A percentile compares a stretch with the other conserved stretches of the same genome.
These are phyloP conservation scores for Gymnopilus dilepis DNA, from an alignment of 768 basidiomycete species.

Conservation along the genomic window DNA sequence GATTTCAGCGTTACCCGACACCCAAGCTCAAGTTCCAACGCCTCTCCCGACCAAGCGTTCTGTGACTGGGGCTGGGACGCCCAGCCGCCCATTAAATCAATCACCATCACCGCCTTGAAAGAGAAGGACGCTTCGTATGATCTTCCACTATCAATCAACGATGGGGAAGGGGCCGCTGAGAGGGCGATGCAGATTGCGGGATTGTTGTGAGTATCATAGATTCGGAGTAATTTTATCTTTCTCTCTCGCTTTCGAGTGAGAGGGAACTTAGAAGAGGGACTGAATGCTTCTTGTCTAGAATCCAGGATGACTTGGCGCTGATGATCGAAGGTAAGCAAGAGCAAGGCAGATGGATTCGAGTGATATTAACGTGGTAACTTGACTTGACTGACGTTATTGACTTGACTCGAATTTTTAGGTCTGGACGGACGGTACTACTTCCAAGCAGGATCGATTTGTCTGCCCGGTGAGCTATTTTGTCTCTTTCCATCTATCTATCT, in stretches of 20 bases:
- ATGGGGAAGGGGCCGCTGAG: slow-evolving; percentile 43
- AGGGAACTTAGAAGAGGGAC: not conserved
- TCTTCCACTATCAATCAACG: slow-evolving; percentile 45
- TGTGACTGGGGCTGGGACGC: slow-evolving; percentile 47
- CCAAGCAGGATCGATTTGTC: slow-evolving; percentile 72
- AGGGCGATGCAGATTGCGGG: slow-evolving; percentile 67
- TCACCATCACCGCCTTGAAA: slow-evolving; percentile 55
- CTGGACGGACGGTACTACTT: slow-evolving; percentile 75
- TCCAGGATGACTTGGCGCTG: slow-evolving; percentile 62
- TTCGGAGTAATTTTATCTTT: too few species aligned
- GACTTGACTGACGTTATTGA: too few species aligned
- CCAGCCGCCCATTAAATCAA: slow-evolving; percentile 52
- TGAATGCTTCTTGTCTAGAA: slow-evolving; percentile 33
- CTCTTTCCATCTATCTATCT: not conserved
- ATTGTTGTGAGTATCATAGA: slow-evolving; percentile 62
- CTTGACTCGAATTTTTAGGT: slow-evolving; percentile 41
- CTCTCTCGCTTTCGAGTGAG: not conserved
- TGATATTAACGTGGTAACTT: not conserved
- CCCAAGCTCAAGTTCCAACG: slow-evolving; percentile 19
- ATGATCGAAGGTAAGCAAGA: slow-evolving; percentile 66
- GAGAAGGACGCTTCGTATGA: slow-evolving; percentile 57
- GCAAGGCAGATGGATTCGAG: not conserved
- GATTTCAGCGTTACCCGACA: slow-evolving; percentile 59
- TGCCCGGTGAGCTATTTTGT: slow-evolving; percentile 53
- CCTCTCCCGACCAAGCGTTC: slow-evolving; percentile 7